These are phyloP conservation scores for Domatiomyces catenatus DNA, from an alignment of 2,329 filamentous ascomycete genomes.

Conservation along the genomic window DNA sequence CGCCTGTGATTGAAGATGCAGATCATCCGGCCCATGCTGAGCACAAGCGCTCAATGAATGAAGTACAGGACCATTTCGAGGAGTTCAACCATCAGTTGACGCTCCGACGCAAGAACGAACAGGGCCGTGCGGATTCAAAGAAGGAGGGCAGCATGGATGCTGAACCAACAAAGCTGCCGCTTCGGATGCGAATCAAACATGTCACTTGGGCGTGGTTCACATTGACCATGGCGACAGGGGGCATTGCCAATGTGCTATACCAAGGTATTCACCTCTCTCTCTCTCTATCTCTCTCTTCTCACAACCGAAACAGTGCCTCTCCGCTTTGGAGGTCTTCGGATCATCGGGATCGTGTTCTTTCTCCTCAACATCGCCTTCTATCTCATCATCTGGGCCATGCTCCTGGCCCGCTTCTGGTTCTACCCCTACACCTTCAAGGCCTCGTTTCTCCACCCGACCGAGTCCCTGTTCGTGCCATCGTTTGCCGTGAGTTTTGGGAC, in stretches of 20 bases:
- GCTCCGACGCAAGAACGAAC: neutral
- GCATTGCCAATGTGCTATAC: constrained; percentile 45
- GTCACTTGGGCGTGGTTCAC: constrained; percentile 71
- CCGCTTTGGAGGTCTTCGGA: constrained; percentile 39
- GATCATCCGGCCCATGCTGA: constrained; percentile 15
- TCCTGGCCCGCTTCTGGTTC: constrained; percentile 52
- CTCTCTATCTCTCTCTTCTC: constrained; percentile 3
- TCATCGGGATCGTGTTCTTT: constrained; percentile 46
- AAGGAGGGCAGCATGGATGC: neutral
- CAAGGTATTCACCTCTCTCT: constrained; percentile 29
- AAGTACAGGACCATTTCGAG: neutral
- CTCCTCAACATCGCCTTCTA: constrained; percentile 50
- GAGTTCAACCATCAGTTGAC: neutral
- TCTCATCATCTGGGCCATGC: constrained; percentile 43
- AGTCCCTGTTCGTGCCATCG: constrained; percentile 62
- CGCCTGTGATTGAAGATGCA: constrained; percentile 31
- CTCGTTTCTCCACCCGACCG: constrained; percentile 61
- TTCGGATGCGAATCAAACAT: constrained; percentile 41
- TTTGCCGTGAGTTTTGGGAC: constrained; percentile 55
- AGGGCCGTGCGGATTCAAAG: neutral
- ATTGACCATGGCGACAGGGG: constrained; percentile 47
- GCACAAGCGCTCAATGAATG: neutral
- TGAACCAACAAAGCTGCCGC: neutral
- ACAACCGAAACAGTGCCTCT: constrained; percentile 31
- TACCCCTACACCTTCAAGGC: constrained; percentile 55